Evolutionary conservation across 2,329 filamentous ascomycete species (phyloP).

Genomic region (Apiospora kogelbergensis): DNA sequence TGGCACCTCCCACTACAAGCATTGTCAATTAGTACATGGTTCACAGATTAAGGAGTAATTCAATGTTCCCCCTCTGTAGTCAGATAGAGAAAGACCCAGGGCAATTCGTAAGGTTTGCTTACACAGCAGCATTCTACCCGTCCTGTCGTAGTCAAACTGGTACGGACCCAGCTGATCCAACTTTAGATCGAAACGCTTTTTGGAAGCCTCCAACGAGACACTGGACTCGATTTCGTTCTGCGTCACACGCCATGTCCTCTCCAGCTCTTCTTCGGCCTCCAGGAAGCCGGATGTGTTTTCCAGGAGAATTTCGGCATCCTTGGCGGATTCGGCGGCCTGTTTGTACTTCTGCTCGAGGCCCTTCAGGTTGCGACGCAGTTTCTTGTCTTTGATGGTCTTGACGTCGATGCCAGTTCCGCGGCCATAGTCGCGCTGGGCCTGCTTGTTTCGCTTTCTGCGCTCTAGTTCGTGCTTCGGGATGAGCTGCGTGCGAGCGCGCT

Average conservation of each 20-base stretch:
- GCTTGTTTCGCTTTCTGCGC: slow-evolving; percentile 51
- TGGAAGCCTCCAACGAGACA: slow-evolving; percentile 79
- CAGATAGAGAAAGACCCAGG: not conserved
- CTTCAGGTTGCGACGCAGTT: slow-evolving; percentile 78
- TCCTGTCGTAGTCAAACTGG: slow-evolving; percentile 82
- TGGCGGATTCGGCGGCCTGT: slow-evolving; percentile 77
- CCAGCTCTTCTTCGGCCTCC: slow-evolving; percentile 83
- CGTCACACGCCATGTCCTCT: slow-evolving; percentile 87
- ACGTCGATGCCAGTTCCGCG: slow-evolving; percentile 75
- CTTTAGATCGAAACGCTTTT: slow-evolving; percentile 90
- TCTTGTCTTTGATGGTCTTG: slow-evolving; percentile 81
- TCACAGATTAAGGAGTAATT: not conserved
- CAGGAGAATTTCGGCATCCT: slow-evolving; percentile 92
- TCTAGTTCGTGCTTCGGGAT: slow-evolving; percentile 50
- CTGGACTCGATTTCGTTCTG: slow-evolving; percentile 80
- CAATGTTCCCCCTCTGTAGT: not conserved
- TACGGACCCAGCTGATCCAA: slow-evolving; percentile 85
- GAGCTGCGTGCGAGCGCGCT: slow-evolving; percentile 51
- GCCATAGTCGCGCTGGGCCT: slow-evolving; percentile 78
- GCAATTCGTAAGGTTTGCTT: not conserved
- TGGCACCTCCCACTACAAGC: slow-evolving; percentile 68
- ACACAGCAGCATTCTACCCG: slow-evolving; percentile 76
- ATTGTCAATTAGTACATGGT: not conserved
- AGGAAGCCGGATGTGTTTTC: slow-evolving; percentile 85
- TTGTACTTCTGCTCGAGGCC: slow-evolving; percentile 80